phyloP scores from a whole-genome alignment of 2,329 filamentous ascomycete species.

The Sordariomycetes sp. region DNA sequence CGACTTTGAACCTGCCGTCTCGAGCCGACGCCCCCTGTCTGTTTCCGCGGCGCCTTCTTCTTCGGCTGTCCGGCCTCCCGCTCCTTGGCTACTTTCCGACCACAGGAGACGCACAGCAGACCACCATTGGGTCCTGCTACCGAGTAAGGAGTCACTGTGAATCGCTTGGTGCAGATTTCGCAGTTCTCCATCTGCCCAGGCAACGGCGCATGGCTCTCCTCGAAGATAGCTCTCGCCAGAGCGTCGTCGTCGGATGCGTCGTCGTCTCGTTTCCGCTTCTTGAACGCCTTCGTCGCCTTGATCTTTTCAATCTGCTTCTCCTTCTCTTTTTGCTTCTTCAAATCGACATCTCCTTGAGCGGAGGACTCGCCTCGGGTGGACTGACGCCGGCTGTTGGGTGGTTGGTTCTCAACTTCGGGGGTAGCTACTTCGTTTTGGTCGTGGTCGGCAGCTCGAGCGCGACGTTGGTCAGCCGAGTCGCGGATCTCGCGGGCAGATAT shows the following conservation, averaged over 20 bases:
- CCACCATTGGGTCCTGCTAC: conserved; percentile 75
- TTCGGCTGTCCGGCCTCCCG: conserved; percentile 26
- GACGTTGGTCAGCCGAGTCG: conserved; percentile 35
- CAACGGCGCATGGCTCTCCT: conserved; percentile 41
- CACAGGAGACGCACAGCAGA: conserved; percentile 75
- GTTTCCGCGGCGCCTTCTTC: conserved; percentile 36
- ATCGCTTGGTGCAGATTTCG: conserved; percentile 74
- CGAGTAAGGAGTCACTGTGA: conserved; percentile 87
- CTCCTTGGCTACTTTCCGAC: conserved; percentile 63
- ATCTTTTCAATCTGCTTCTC: conserved; percentile 50
- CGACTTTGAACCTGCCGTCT: conserved; percentile 76
- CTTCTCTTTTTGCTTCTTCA: conserved; percentile 37
- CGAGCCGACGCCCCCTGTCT: conserved; percentile 43
- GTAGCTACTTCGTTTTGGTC: conserved; percentile 3
- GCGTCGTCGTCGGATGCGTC: conserved; percentile 37
- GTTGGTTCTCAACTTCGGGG: background rate
- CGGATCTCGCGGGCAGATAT: conserved; percentile 54
- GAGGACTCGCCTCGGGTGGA: conserved; percentile 6
- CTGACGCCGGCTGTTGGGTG: background rate
- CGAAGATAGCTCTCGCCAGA: conserved; percentile 36
- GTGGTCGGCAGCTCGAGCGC: conserved; percentile 22
- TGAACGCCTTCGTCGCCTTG: conserved; percentile 49
- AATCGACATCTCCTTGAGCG: conserved; percentile 14
- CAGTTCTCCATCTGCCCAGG: conserved; percentile 87
- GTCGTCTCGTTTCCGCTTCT: conserved; percentile 37